Conservation (phyloP, 495 filamentous ascomycete genomes). For the Aspergillus cavernicola region DNA sequence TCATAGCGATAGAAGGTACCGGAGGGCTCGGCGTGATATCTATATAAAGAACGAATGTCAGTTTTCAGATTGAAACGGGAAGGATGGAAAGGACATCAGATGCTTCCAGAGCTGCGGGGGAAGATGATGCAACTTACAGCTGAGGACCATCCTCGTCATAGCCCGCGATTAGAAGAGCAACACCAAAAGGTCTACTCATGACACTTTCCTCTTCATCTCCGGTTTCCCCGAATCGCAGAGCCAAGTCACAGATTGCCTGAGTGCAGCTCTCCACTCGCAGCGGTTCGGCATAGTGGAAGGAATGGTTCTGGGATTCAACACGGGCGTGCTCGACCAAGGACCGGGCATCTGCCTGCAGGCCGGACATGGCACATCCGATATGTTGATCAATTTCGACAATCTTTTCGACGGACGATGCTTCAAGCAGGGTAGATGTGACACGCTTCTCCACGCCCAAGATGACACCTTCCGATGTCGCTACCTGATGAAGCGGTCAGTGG, state of each 20-base stretch:
- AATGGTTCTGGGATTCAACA: slow-evolving; percentile 93
- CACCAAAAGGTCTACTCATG: slow-evolving; percentile 95
- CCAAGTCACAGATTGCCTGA: slow-evolving; percentile 96
- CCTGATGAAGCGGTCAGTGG: slow-evolving; percentile 41
- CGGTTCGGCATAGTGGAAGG: slow-evolving; percentile 93
- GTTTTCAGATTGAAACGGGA: no score
- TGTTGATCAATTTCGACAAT: slow-evolving; percentile 98
- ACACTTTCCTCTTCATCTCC: slow-evolving; percentile 98
- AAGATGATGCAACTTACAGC: slow-evolving; percentile 52
- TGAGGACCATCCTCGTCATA: slow-evolving; percentile 96
- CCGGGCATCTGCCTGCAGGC: slow-evolving; percentile 92
- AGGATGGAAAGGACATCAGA: neutral
- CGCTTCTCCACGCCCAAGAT: slow-evolving; percentile 98
- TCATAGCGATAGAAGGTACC: slow-evolving; percentile 99
- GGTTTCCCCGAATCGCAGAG: slow-evolving; percentile 92
- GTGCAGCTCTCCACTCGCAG: slow-evolving; percentile 96
- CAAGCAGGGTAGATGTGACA: slow-evolving; percentile 93
- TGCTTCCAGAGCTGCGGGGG: no score
- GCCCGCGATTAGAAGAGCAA: slow-evolving; percentile 92
- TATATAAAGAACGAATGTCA: slow-evolving; percentile 23
- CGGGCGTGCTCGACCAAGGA: slow-evolving; percentile 97
- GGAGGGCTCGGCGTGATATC: slow-evolving; percentile 95
- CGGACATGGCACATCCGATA: slow-evolving; percentile 98
- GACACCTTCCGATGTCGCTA: slow-evolving; percentile 89
- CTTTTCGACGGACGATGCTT: slow-evolving; percentile 96